Evolutionary conservation across 805 yeast species (phyloP), one percentile per base, ranked within the genome.

Genomic region (Cyberlindnera maclurae): DNA sequence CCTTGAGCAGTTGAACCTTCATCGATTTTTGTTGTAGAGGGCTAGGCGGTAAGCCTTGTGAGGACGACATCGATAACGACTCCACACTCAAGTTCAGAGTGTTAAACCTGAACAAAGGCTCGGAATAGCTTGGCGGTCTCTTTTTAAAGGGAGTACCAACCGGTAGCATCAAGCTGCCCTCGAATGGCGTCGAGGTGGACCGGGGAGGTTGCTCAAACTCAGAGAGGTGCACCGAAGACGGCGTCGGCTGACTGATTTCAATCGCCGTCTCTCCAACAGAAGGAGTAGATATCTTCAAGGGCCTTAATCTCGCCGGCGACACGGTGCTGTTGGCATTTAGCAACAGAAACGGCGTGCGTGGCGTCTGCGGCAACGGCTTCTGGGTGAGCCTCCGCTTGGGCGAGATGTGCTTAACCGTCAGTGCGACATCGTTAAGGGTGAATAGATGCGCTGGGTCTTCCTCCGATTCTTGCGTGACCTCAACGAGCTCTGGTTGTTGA

Each of bases 121-220:
- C 40, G 0, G 52, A 47, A 15, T 49, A 47, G 8, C 36, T 30
- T 1, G 16, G 10, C 18, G 53, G 57, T 32, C 50, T 45, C 29
- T 33, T 33, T 12, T 24, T 15, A 3, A 27, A 20, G 9, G 44
- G 38, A 4, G 43, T 28, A 15, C 4, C 9, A 15, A 29, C 15
- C 24, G 27, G 37, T 20, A 6, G 24, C 24, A 20, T 20, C 27
- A 27, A 32, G 34, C 34, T 39, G 5, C 38, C 46, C 13, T 12
- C 20, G 13, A 26, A 13, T 10, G 59, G 59, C 1, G 59, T 55
- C 5, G 59, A 55, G 1, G 57, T 51, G 9, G 51, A 49, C 35
- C 40, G 40, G 12, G 59, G 59, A 5, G 53, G 49, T 26, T 50
- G 56, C 5, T 45, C 51, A 37, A 55, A 54, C 15, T 52, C 55